phyloP scores from a whole-genome alignment of 2,329 filamentous ascomycete species.

The Metarhizium brunneum region DNA sequence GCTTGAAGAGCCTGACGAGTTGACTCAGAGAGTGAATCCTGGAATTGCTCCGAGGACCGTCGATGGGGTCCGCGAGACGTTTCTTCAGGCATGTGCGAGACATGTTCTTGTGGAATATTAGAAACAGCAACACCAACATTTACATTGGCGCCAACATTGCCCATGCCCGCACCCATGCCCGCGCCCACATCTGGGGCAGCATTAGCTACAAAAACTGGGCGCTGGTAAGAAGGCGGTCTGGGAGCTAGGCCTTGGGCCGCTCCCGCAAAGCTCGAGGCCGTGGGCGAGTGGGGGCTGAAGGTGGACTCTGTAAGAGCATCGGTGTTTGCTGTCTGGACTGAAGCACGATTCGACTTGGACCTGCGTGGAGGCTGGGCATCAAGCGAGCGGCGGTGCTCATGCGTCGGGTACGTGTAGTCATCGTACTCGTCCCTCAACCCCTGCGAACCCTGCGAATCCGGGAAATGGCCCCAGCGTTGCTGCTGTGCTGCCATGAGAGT shows the following conservation, averaged over 20 bases:
- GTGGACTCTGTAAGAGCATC: slow-evolving; percentile 49
- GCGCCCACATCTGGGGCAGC: neutral
- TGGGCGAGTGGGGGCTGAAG: slow-evolving; percentile 48
- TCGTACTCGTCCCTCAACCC: slow-evolving; percentile 5
- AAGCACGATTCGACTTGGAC: slow-evolving; percentile 40
- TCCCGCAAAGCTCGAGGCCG: slow-evolving; percentile 37
- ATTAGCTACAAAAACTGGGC: slow-evolving; percentile 15
- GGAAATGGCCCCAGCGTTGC: slow-evolving; percentile 51
- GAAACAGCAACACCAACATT: neutral
- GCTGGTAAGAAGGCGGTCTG: slow-evolving; percentile 48
- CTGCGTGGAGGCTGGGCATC: slow-evolving; percentile 31
- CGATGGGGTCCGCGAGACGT: slow-evolving; percentile 6
- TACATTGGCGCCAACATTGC: neutral
- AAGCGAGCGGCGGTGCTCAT: slow-evolving; percentile 9
- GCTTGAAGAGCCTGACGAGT: slow-evolving; percentile 17
- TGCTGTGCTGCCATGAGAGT: slow-evolving; percentile 5
- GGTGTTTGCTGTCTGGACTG: slow-evolving; percentile 45
- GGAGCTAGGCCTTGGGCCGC: slow-evolving; percentile 44
- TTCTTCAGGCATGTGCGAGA: slow-evolving; percentile 18
- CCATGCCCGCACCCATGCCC: neutral
- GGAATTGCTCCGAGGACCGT: slow-evolving; percentile 24
- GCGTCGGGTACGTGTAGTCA: slow-evolving; percentile 3
- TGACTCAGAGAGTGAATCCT: slow-evolving; percentile 18
- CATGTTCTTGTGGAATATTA: slow-evolving; percentile 22
- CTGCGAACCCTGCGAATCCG: slow-evolving; percentile 28